phyloP scores from a whole-genome alignment of 176 grass and related monocot species.

The Bolboschoenus planiculmis region DNA sequence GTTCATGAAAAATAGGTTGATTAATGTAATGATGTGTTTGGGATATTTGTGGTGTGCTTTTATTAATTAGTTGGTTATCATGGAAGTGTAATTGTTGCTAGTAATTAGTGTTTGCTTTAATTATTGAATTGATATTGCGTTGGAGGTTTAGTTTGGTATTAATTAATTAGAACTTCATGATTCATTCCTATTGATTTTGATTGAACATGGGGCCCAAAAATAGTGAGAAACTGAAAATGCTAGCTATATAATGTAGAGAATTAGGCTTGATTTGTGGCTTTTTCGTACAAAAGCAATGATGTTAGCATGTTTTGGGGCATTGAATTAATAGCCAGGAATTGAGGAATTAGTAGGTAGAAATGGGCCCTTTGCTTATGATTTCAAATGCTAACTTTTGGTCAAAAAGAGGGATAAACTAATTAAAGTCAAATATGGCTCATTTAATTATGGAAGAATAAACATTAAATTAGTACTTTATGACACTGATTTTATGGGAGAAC shows the following conservation, averaged over 20 bases:
- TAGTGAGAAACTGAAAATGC: constrained; percentile 5
- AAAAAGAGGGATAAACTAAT: background rate
- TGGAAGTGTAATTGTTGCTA: constrained; percentile 11
- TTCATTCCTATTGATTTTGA: background rate
- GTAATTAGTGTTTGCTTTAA: constrained; percentile 4
- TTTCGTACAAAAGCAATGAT: constrained; percentile 23
- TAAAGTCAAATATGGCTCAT: background rate
- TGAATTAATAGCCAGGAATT: background rate
- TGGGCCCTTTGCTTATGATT: constrained; percentile 19
- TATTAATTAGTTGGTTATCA: background rate
- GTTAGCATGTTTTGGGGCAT: constrained; percentile 7
- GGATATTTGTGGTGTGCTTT: background rate
- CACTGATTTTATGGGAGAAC: no score
- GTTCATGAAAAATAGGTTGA: constrained; percentile 3
- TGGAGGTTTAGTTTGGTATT: background rate
- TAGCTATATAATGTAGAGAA: background rate
- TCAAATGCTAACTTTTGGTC: background rate
- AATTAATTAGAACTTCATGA: background rate
- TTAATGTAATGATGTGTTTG: constrained; percentile 14
- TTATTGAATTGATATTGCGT: background rate
- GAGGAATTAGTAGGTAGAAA: constrained; percentile 15
- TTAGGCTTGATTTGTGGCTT: constrained; percentile 12
- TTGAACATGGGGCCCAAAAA: constrained; percentile 8
- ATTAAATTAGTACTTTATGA: background rate
- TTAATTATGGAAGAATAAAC: background rate